Evolutionary conservation across 1,284 basidiomycete genomes (phyloP).

Genomic region (Volvariella volvacea): DNA sequence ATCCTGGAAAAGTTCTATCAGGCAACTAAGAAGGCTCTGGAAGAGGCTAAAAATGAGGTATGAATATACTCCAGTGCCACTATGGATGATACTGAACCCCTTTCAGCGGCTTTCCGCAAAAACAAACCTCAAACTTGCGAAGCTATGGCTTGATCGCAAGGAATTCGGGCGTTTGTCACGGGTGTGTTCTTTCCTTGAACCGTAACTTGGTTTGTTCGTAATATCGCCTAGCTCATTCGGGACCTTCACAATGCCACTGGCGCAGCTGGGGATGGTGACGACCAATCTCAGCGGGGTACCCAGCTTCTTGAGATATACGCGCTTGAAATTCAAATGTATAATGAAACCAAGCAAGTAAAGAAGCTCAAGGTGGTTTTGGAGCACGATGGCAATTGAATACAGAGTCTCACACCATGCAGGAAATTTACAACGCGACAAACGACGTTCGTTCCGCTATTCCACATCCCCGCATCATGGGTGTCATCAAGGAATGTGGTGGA

Average conservation of each 20-base stretch:
- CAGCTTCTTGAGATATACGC: conserved; percentile 97
- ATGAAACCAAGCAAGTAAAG: conserved; percentile 91
- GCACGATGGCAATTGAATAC: not conserved
- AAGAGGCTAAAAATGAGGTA: conserved; percentile 95
- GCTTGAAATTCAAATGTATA: conserved; percentile 99
- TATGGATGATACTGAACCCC: conserved; percentile 1
- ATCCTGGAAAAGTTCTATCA: conserved; percentile 94
- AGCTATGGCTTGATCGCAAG: conserved; percentile 93
- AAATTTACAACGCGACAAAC: conserved; percentile 95
- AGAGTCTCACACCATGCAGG: conserved; percentile 37
- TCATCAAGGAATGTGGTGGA: conserved; percentile 98
- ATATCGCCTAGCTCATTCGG: conserved; percentile 50
- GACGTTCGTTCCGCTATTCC: conserved; percentile 95
- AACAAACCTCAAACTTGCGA: conserved; percentile 95
- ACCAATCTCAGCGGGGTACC: conserved; percentile 85
- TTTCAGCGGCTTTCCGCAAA: conserved; percentile 85
- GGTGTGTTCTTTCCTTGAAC: conserved; percentile 34
- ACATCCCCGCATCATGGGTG: conserved; percentile 97
- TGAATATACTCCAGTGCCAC: not conserved
- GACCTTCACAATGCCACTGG: conserved; percentile 67
- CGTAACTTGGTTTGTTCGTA: conserved; percentile 1
- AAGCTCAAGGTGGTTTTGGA: conserved; percentile 68
- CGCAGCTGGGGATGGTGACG: conserved; percentile 61
- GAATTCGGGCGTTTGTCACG: conserved; percentile 83
- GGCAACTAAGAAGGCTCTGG: conserved; percentile 83